Percentiles rank a stretch among this genome's conserved stretches.
Conservation (phyloP, 305 asterid genomes). For the Salvia sclarea region DNA sequence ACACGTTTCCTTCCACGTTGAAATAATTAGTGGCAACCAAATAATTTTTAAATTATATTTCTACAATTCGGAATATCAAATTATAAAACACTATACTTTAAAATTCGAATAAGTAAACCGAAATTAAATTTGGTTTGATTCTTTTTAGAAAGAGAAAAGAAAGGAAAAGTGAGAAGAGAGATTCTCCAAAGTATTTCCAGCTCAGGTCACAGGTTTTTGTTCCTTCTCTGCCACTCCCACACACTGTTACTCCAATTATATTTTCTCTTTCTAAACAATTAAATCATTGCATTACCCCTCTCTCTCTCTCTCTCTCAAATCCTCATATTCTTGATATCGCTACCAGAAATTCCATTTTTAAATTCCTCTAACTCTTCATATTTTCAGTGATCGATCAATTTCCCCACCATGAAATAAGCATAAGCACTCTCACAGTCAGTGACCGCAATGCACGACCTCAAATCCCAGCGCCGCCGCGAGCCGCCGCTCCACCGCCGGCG, state of each 20-base stretch:
- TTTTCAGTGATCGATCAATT: not conserved
- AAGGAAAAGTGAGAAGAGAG: not conserved
- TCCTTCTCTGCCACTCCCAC: slow-evolving; percentile 6
- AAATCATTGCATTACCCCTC: not conserved
- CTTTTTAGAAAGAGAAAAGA: slow-evolving; percentile 30
- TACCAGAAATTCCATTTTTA: slow-evolving; percentile 2
- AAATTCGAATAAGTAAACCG: too few relatives aligned
- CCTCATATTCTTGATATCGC: slow-evolving; percentile 22
- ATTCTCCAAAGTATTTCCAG: slow-evolving; percentile 24
- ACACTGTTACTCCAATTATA: not conserved
- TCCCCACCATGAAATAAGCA: slow-evolving; percentile 25
- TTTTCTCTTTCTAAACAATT: not conserved
- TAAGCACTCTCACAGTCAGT: slow-evolving; percentile 19
- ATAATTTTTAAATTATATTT: too few relatives aligned
- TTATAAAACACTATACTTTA: too few relatives aligned
- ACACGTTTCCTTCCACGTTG: too few relatives aligned
- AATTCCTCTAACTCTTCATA: slow-evolving; percentile 11
- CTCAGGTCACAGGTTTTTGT: slow-evolving; percentile 24
- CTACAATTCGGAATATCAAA: not conserved
- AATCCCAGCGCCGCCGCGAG: slow-evolving; percentile 45
- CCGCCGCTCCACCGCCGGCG: slow-evolving; percentile 59
- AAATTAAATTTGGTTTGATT: slow-evolving; percentile 22
- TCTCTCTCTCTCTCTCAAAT: not conserved
- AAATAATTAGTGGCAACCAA: too few relatives aligned
- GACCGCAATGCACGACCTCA: slow-evolving; percentile 46